Percentiles rank a stretch among this genome's conserved stretches.
Conservation (phyloP, 73 alveolate species). For the Durusdinium trenchii region DNA sequence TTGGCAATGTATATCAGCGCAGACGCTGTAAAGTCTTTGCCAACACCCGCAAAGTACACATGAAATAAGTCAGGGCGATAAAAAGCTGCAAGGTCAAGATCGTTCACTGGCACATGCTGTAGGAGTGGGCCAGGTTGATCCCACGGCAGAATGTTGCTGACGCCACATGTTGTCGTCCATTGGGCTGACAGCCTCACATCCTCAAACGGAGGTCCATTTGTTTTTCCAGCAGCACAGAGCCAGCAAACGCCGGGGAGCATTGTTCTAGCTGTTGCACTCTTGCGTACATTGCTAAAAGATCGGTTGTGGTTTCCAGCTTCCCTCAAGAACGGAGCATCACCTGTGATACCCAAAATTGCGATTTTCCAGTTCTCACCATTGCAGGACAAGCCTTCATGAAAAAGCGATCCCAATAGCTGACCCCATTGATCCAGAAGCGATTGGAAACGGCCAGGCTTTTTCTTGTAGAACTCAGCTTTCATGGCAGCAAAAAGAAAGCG, state of each 20-base stretch:
- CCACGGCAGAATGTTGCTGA: conserved; percentile 39
- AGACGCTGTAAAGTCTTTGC: conserved; percentile 26
- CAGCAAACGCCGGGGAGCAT: not conserved
- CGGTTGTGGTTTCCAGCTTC: not conserved
- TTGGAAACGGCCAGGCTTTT: not conserved
- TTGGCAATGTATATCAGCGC: not conserved
- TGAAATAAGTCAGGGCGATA: conserved; percentile 32
- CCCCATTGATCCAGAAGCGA: conserved; percentile 41
- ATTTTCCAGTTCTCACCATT: not conserved
- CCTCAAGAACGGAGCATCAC: conserved; percentile 33
- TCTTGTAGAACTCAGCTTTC: conserved; percentile 2
- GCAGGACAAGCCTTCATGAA: not conserved
- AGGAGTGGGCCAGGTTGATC: not conserved
- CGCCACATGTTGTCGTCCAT: not conserved
- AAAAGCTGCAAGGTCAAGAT: not conserved
- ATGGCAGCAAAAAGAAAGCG: conserved; percentile 21
- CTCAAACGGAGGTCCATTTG: not conserved
- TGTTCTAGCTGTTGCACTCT: not conserved
- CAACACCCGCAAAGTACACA: conserved; percentile 42
- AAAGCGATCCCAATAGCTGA: not conserved
- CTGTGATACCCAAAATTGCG: conserved; percentile 20
- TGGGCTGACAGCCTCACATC: not conserved
- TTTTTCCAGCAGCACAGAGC: conserved; percentile 1
- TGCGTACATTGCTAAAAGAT: not conserved
- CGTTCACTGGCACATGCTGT: not conserved